Percentiles rank a stretch among this genome's conserved stretches.
phyloP scores from a whole-genome alignment of 1,284 basidiomycete genomes.

The Chalciporus sp. region DNA sequence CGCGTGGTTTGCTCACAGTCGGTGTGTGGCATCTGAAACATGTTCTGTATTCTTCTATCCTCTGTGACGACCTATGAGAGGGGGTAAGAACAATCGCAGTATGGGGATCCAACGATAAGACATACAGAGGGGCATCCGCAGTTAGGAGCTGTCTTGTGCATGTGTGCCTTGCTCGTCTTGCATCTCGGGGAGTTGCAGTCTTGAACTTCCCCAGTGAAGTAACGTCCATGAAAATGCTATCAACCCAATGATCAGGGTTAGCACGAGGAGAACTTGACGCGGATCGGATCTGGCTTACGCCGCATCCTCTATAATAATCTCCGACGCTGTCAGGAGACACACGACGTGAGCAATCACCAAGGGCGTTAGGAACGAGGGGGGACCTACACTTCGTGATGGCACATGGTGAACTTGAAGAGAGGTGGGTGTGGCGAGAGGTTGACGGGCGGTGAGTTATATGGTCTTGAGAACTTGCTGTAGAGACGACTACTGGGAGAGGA shows the following conservation, averaged over 20 bases:
- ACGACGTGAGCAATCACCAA: constrained; percentile 9
- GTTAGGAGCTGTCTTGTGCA: constrained; percentile 51
- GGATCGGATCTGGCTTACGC: constrained; percentile 41
- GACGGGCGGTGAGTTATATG: not conserved
- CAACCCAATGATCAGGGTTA: not conserved
- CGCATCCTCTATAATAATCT: constrained; percentile 63
- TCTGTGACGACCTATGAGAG: constrained; percentile 31
- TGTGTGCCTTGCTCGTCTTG: constrained; percentile 56
- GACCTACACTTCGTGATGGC: constrained; percentile 60
- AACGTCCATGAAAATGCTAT: constrained; percentile 65
- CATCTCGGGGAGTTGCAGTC: constrained; percentile 54
- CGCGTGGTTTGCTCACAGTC: constrained; percentile 28
- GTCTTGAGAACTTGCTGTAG: not conserved
- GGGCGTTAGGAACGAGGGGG: not conserved
- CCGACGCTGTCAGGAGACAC: constrained; percentile 45
- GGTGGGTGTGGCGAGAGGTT: not conserved
- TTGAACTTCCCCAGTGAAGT: constrained; percentile 56
- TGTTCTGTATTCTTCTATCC: constrained; percentile 35
- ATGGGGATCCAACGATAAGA: constrained; percentile 19
- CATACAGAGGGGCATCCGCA: constrained; percentile 47
- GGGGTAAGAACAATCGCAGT: not conserved
- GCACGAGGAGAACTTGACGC: constrained; percentile 15
- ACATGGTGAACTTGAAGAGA: constrained; percentile 40
- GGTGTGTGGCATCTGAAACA: constrained; percentile 33
- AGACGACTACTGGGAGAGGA: not conserved